phyloP scores from a whole-genome alignment of 2,329 filamentous ascomycete species.

The Chaetomium sp. region DNA sequence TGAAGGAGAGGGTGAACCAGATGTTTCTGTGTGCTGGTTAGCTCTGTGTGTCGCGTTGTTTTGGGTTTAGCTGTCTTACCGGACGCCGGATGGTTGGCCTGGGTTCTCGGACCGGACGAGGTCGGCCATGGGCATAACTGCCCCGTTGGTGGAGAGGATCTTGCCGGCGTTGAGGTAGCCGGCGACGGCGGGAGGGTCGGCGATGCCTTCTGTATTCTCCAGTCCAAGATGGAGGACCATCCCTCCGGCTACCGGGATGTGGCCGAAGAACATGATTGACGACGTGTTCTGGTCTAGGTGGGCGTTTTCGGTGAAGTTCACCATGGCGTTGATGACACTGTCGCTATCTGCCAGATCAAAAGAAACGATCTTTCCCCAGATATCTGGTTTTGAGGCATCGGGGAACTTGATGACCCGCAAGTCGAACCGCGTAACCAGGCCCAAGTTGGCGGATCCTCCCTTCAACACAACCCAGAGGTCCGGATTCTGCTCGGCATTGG shows the following conservation, averaged over 20 bases:
- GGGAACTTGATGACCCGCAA: constrained; percentile 1
- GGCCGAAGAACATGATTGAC: neutral
- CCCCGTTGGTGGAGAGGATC: neutral
- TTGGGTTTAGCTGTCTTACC: neutral
- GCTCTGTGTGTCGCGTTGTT: neutral
- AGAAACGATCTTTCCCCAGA: neutral
- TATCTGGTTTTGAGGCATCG: neutral
- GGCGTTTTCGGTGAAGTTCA: neutral
- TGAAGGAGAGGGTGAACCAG: neutral
- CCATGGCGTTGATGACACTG: neutral
- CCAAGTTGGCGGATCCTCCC: neutral
- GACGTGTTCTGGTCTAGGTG: neutral
- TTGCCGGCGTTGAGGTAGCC: neutral
- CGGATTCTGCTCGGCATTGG: neutral
- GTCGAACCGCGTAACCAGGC: neutral
- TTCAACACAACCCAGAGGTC: constrained; percentile 1
- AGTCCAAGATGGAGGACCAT: neutral
- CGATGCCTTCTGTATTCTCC: neutral
- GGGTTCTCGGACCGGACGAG: neutral
- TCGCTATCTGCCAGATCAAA: neutral
- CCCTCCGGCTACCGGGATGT: neutral
- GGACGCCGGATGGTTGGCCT: neutral
- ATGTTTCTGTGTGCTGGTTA: neutral
- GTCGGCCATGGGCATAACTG: neutral
- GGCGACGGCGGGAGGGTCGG: neutral